Evolutionary conservation across 2,329 filamentous ascomycete genomes (phyloP).

Genomic region (Bisporella sp.): DNA sequence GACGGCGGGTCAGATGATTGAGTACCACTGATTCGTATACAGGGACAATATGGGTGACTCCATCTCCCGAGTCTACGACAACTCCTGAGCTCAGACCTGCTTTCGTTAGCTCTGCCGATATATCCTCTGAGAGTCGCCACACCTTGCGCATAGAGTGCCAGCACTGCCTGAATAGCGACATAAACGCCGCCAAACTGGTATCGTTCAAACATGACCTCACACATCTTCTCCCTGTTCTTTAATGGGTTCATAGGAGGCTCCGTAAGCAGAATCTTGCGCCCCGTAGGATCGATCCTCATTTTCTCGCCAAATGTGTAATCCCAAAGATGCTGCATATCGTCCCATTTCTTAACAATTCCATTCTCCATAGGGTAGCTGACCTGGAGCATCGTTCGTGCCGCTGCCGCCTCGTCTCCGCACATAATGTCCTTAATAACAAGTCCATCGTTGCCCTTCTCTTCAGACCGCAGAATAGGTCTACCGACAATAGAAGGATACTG

Average conservation of each 20-base stretch:
- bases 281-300: conserved; percentile 83
- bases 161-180: conserved; percentile 93
- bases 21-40: conserved; percentile 98
- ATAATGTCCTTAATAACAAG: conserved; percentile 95
- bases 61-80: conserved; percentile 97
- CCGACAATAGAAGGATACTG: conserved; percentile 98
- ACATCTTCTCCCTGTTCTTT: conserved; percentile 96
- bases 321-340: conserved; percentile 99
- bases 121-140: conserved; percentile 22
- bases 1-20: conserved; percentile 87
- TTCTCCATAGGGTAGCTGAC: conserved; percentile 99
- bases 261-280: conserved; percentile 94
- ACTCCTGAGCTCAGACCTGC: conserved; percentile 82
- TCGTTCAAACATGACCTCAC: conserved; percentile 97
- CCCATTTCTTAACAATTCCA: conserved; percentile 98
- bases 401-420: conserved; percentile 97
- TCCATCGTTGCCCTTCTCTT: conserved; percentile 65
- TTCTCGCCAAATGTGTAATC: conserved; percentile 98
- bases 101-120: conserved; percentile 2
- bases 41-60: conserved; percentile 96
- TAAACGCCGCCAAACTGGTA: conserved; percentile 97
- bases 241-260: conserved; percentile 98
- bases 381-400: conserved; percentile 93
- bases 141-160: conserved; percentile 96
- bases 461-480: conserved; percentile 91